Evolutionary conservation across 257 asterid species (phyloP).

Genomic region (Plantago major): DNA sequence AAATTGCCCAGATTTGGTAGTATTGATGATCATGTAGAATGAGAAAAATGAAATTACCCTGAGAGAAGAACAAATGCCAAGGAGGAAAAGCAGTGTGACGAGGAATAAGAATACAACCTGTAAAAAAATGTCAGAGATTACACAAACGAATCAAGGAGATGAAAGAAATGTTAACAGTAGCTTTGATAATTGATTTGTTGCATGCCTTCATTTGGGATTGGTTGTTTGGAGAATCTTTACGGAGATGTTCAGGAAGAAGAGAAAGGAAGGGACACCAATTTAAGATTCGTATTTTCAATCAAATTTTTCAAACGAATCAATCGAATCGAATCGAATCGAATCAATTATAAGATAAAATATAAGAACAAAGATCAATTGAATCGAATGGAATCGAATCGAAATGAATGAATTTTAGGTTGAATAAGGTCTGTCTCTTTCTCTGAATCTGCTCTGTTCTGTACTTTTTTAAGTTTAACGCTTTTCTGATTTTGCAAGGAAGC

Average conservation of each 20-base stretch:
- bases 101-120: constrained; percentile 40
- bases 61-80: constrained; percentile 37
- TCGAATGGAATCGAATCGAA: too few relatives aligned
- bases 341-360: too few relatives aligned
- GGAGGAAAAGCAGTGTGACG: constrained; percentile 33
- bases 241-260: constrained; percentile 8
- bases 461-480: background rate
- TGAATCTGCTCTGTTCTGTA: background rate
- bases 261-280: background rate
- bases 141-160: background rate
- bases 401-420: too few relatives aligned
- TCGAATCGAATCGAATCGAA: too few relatives aligned
- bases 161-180: background rate
- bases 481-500: constrained; percentile 2
- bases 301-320: too few relatives aligned
- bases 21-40: too few relatives aligned
- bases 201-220: constrained; percentile 26
- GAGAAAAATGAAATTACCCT: constrained; percentile 35
- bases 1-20: too few relatives aligned
- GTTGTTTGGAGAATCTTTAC: background rate
- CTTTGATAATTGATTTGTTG: too few relatives aligned
- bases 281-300: too few relatives aligned
- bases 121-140: constrained; percentile 6
- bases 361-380: too few relatives aligned
- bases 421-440: background rate